These are phyloP conservation scores for Lecanicillium sp. DNA, from an alignment of 2,329 filamentous ascomycete species.

Conservation along the genomic window DNA sequence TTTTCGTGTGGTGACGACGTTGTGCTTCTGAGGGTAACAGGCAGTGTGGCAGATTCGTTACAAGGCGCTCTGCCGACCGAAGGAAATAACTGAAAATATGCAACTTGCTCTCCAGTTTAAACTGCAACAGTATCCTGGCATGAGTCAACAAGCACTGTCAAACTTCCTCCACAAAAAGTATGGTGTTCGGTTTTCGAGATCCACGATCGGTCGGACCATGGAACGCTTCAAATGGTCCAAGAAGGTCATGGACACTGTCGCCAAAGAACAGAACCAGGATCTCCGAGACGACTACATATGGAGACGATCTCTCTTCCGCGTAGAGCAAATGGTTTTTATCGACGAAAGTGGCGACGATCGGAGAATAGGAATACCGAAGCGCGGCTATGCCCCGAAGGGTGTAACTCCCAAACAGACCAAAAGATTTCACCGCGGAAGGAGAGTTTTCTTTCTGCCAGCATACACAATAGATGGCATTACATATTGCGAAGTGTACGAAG, in stretches of 20 bases:
- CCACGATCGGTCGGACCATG: constrained; percentile 4
- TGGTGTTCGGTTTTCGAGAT: constrained; percentile 7
- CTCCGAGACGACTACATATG: constrained; percentile 7
- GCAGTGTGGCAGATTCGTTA: too few relatives aligned
- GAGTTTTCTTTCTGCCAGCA: constrained; percentile 6
- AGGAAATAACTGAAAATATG: constrained; percentile 13
- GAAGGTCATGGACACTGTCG: constrained; percentile 7
- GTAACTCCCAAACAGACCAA: constrained; percentile 7
- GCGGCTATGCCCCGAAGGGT: constrained; percentile 8
- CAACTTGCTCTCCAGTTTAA: constrained; percentile 8
- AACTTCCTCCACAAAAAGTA: constrained; percentile 9
- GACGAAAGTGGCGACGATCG: constrained; percentile 10
- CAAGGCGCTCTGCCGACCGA: constrained; percentile 9
- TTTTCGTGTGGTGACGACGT: too few relatives aligned
- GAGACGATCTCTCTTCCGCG: constrained; percentile 2
- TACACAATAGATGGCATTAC: constrained; percentile 6
- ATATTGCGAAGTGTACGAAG: constrained; percentile 2
- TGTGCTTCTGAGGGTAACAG: too few relatives aligned
- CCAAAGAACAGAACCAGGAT: constrained; percentile 8
- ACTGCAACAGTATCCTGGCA: constrained; percentile 6
- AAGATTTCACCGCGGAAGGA: constrained; percentile 7
- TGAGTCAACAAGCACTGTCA: constrained; percentile 10
- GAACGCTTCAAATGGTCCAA: constrained; percentile 9
- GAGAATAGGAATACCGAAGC: constrained; percentile 3
- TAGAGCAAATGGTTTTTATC: constrained; percentile 8